Conservation (phyloP, 1,139 yeast species). For the Saccharomycopsis hybrid region DNA sequence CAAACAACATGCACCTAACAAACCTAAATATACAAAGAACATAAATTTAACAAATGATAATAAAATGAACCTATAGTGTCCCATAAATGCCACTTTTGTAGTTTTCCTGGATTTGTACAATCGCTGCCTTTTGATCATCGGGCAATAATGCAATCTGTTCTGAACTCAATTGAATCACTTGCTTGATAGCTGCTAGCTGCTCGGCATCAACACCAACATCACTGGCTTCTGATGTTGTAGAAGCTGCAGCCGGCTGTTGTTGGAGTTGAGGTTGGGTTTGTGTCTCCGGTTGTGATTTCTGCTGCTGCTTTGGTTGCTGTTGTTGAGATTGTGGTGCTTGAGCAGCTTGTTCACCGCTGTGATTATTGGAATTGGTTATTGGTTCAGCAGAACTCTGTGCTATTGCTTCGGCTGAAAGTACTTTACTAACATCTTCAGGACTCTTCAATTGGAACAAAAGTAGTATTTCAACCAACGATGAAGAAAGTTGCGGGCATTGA, state of each 20-base stretch:
- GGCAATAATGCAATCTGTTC: slow-evolving; percentile 59
- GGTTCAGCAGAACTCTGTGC: neutral
- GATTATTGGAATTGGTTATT: no score
- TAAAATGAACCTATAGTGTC: no score
- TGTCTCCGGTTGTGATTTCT: neutral
- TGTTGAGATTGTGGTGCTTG: neutral
- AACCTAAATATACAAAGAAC: no score
- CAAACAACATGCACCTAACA: no score
- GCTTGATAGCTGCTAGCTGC: slow-evolving; percentile 46
- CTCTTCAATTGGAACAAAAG: slow-evolving; percentile 53
- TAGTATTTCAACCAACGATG: slow-evolving; percentile 74
- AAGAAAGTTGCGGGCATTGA: slow-evolving; percentile 72
- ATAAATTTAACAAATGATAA: no score
- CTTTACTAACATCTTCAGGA: slow-evolving; percentile 44
- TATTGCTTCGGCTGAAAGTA: slow-evolving; percentile 24
- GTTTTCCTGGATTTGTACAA: slow-evolving; percentile 37
- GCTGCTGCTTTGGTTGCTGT: neutral
- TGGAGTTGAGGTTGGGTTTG: neutral
- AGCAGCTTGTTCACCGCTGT: slow-evolving; percentile 20
- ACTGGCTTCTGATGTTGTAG: slow-evolving; percentile 22
- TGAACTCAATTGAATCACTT: slow-evolving; percentile 54
- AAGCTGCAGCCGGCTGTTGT: neutral
- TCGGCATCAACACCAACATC: slow-evolving; percentile 35
- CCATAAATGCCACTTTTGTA: slow-evolving; percentile 45
- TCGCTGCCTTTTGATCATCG: slow-evolving; percentile 43